phyloP scores from a whole-genome alignment of 2,329 filamentous ascomycete species.

The Raffaelea deltoideospora region DNA sequence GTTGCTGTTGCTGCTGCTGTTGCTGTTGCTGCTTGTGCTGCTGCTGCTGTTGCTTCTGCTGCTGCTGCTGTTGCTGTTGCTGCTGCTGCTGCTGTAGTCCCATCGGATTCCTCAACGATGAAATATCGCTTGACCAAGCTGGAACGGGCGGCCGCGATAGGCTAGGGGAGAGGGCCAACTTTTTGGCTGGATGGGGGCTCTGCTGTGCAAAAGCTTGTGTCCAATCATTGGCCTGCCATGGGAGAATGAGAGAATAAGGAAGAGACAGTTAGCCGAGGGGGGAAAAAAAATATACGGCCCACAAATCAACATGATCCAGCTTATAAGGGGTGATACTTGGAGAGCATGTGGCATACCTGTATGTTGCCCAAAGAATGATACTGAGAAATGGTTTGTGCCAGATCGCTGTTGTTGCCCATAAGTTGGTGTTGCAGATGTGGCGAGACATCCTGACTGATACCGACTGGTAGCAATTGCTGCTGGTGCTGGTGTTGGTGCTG shows the following conservation, averaged over 20 bases:
- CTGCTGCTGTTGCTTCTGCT: slow-evolving; percentile 4
- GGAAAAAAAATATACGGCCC: not conserved
- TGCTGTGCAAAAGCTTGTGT: slow-evolving; percentile 21
- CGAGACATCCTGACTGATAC: too few relatives aligned
- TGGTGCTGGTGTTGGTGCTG: slow-evolving; percentile 1
- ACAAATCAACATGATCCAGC: not conserved
- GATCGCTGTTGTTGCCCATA: slow-evolving; percentile 3
- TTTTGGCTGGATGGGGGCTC: slow-evolving; percentile 35
- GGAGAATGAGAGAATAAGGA: not conserved
- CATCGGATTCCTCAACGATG: too few relatives aligned
- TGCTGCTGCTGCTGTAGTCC: slow-evolving; percentile 2
- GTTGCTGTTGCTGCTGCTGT: slow-evolving; percentile 1
- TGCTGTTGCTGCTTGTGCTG: not conserved
- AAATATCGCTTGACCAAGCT: slow-evolving; percentile 28
- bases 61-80: slow-evolving; percentile 8
- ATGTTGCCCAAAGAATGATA: slow-evolving; percentile 5
- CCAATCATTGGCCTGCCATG: slow-evolving; percentile 29
- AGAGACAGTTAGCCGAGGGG: slow-evolving; percentile 7
- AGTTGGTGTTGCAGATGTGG: slow-evolving; percentile 2
- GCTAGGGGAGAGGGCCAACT: slow-evolving; percentile 35
- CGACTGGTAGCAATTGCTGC: too few relatives aligned
- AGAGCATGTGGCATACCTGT: not conserved
- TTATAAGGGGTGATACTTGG: too few relatives aligned
- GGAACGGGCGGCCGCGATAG: slow-evolving; percentile 38
- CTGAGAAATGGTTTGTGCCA: not conserved